Base-by-base conservation (phyloP, 192 early-diverging fungal genomes). In the Coemansia sp. region DNA sequence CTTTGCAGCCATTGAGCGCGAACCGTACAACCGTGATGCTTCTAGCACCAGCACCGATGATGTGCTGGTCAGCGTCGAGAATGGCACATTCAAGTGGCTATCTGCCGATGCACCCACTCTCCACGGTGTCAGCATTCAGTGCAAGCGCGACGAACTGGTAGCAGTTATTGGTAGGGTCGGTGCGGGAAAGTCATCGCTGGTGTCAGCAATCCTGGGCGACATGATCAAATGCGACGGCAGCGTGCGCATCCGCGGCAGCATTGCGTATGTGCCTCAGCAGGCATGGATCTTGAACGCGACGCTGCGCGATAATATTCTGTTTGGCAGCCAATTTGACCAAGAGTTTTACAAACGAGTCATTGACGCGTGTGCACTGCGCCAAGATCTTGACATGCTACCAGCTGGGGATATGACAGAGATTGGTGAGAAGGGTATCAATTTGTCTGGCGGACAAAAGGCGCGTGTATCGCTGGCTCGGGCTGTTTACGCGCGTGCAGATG, bases 281-380 rank as follows among this genome's bases (percentile, higher is more conserved):
- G 72, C 87, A 6, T 89, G 87, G 87, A 87, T 89, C 54, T 3
- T 62, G 19, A 62, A 62, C 19, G 84, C 82, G 8, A 82, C 86
- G 0, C 73, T 90, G 56, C 71, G 76, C 39, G 85, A 85, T 62
- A 90, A 89, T 61, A 86, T 90, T 49, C 43, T 89, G 59, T 89
- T 89, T 74, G 88, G 88, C 22, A 75, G 72, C 17, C 41, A 48
- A 6, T 82, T 76, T 45, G 82, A 89, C 58, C 70, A 71, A 48
- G 77, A 68, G 23, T 71, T 78, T 0, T 89, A 87, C 56, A 55
- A 81, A 35, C 51, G 61, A 23, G 85, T 88, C 14, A 70, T 88
- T 45, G 75, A 86, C 23, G 82, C 83, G 2, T 85, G 87, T 59
- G 77, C 83, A 17, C 39, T 87, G 51, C 51, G 70, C 21, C 21